Evolutionary conservation across 2,329 filamentous ascomycete genomes (phyloP).

Genomic region (Thielaviopsis punctulata): DNA sequence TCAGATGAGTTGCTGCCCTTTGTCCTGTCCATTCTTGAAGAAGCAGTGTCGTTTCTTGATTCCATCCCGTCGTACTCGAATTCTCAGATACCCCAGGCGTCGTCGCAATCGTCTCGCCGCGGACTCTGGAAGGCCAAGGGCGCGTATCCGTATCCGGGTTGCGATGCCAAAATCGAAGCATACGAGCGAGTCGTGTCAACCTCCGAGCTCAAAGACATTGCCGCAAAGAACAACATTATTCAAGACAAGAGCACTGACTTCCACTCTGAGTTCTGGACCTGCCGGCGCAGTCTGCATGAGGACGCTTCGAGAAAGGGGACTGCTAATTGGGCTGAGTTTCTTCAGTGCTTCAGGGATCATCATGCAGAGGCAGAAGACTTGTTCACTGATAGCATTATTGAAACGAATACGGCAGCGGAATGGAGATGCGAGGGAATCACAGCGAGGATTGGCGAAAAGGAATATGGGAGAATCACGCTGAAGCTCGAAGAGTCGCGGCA

Average conservation of each 20-base stretch:
- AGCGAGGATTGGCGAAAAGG: constrained; percentile 21
- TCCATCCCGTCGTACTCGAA: constrained; percentile 26
- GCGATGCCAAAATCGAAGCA: constrained; percentile 33
- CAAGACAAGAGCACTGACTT: constrained; percentile 12
- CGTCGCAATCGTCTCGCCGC: constrained; percentile 9
- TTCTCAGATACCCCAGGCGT: constrained; percentile 14
- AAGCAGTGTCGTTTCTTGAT: constrained; percentile 42
- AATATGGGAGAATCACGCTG: constrained; percentile 32
- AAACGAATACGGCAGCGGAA: constrained; percentile 17
- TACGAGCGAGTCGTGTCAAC: constrained; percentile 32
- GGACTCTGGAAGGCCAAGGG: constrained; percentile 33
- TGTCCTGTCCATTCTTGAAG: constrained; percentile 34
- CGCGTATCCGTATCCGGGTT: constrained; percentile 30
- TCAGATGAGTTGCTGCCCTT: constrained; percentile 31
- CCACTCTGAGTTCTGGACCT: constrained; percentile 41
- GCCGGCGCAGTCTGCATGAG: constrained; percentile 43
- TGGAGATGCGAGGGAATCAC: constrained; percentile 30
- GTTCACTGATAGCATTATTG: constrained; percentile 24
- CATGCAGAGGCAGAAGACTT: constrained; percentile 24
- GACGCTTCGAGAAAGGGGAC: constrained; percentile 33
- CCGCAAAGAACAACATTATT: constrained; percentile 19
- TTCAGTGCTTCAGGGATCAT: constrained; percentile 35
- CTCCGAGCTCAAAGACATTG: constrained; percentile 25
- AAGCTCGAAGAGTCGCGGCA: constrained; percentile 49
- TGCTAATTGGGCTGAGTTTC: constrained; percentile 48